Percentiles rank a stretch among this genome's conserved stretches.
These are phyloP conservation scores for Phytophthora capsici DNA, from an alignment of 352 stramenopile genomes.

Conservation along the genomic window DNA sequence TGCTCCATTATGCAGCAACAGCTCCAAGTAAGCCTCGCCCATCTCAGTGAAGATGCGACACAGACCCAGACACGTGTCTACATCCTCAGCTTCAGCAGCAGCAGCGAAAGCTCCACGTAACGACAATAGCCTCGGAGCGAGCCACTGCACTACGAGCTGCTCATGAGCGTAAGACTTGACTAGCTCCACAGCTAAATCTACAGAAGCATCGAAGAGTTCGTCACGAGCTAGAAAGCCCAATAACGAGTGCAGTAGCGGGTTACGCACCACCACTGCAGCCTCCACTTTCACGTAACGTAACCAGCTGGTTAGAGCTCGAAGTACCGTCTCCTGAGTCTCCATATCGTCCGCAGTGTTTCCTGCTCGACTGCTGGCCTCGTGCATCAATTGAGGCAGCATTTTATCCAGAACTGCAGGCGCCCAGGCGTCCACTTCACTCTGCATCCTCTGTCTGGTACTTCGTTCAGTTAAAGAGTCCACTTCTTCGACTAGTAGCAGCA, in stretches of 20 bases:
- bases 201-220: conserved; percentile 84
- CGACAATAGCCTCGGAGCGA: conserved; percentile 78
- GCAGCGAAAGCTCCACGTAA: conserved; percentile 58
- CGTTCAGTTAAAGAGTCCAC: conserved; percentile 60
- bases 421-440: conserved; percentile 69
- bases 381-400: conserved; percentile 81
- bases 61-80: conserved; percentile 77
- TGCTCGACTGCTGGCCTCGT: conserved; percentile 40
- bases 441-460: conserved; percentile 52
- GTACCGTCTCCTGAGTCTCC: conserved; percentile 60
- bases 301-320: conserved; percentile 70
- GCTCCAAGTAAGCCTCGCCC: conserved; percentile 83
- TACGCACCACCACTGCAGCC: conserved; percentile 54
- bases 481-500: conserved; percentile 80
- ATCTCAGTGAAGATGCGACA: conserved; percentile 93
- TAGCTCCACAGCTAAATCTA: conserved; percentile 86
- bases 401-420: conserved; percentile 59
- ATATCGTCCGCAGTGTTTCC: conserved; percentile 30
- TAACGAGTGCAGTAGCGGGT: conserved; percentile 74
- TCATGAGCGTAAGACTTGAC: conserved; percentile 69
- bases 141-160: conserved; percentile 70
- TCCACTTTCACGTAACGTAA: conserved; percentile 60
- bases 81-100: conserved; percentile 67
- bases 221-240: conserved; percentile 67
- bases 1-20: conserved; percentile 55